A percentile compares a stretch with the other conserved stretches of the same genome.
These are phyloP conservation scores for Teratosphaeria viscida DNA, from an alignment of 2,329 filamentous ascomycete genomes.

Conservation along the genomic window DNA sequence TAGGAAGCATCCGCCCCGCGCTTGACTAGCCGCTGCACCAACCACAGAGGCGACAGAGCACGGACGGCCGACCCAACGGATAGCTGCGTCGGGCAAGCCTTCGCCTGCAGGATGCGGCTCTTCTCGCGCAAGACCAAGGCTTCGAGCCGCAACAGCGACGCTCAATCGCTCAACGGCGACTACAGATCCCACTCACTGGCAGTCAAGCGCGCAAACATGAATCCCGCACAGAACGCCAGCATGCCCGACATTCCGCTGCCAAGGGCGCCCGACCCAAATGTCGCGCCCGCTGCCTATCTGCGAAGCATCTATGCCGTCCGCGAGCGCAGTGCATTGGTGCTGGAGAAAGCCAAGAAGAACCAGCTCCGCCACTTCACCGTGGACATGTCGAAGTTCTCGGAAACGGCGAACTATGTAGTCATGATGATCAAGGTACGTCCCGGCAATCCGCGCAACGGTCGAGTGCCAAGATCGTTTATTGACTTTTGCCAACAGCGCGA, in stretches of 20 bases:
- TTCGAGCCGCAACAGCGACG: constrained; percentile 2
- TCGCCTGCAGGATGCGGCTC: constrained; percentile 36
- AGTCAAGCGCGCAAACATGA: constrained; percentile 24
- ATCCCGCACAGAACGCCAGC: constrained; percentile 33
- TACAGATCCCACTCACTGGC: constrained; percentile 25
- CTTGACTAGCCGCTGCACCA: background rate
- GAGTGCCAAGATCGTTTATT: background rate
- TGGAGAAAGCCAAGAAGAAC: constrained; percentile 67
- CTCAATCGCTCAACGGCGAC: constrained; percentile 9
- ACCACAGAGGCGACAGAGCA: background rate
- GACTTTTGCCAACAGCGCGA: constrained; percentile 44
- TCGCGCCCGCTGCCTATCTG: constrained; percentile 84
- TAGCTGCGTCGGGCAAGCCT: background rate
- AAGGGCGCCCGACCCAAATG: constrained; percentile 71
- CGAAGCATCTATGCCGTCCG: constrained; percentile 81
- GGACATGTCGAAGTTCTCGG: constrained; percentile 71
- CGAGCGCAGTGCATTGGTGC: constrained; percentile 62
- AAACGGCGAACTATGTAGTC: constrained; percentile 80
- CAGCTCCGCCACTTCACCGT: constrained; percentile 79
- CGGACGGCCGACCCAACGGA: background rate
- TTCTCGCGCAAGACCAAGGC: constrained; percentile 37
- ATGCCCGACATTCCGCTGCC: constrained; percentile 63
- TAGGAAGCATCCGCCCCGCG: background rate
- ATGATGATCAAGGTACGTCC: constrained; percentile 75
- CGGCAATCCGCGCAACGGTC: background rate